Conservation (phyloP, 805 yeast genomes). For the Yamadazyma philogaea region DNA sequence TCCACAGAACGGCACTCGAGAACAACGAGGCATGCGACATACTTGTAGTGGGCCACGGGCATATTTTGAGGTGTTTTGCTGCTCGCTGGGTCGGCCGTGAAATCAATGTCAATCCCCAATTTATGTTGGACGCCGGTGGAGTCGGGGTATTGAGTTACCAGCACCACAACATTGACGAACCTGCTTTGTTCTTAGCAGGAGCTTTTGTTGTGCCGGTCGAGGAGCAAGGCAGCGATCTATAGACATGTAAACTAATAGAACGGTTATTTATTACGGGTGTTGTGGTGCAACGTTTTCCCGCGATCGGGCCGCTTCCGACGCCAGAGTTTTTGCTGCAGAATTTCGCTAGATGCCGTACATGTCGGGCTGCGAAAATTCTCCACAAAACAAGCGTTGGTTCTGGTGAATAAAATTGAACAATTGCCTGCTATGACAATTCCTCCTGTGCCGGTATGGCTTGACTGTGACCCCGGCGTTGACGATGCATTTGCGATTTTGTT, state of each 20-base stretch:
- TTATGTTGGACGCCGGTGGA: conserved; percentile 92
- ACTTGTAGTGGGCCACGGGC: conserved; percentile 89
- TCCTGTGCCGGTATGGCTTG: conserved; percentile 70
- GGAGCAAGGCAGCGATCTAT: conserved; percentile 37
- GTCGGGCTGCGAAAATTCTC: background rate
- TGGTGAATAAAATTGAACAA: background rate
- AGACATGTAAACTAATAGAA: too few relatives aligned
- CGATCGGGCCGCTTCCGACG: background rate
- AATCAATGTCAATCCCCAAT: conserved; percentile 67
- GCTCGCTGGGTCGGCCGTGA: conserved; percentile 76
- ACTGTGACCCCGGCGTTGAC: conserved; percentile 92
- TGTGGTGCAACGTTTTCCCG: background rate
- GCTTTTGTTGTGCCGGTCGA: conserved; percentile 73
- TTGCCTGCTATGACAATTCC: conserved; percentile 18
- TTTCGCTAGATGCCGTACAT: too few relatives aligned
- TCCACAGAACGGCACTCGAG: conserved; percentile 56
- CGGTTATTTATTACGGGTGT: background rate
- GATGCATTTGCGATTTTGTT: conserved; percentile 75
- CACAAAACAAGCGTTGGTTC: background rate
- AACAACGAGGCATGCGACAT: conserved; percentile 62
- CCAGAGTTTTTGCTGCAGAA: too few relatives aligned
- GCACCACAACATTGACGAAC: conserved; percentile 80
- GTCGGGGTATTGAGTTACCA: conserved; percentile 89
- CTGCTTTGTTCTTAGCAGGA: conserved; percentile 81
- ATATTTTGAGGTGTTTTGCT: conserved; percentile 83